A percentile compares a stretch with the other conserved stretches of the same genome.
phyloP scores from a whole-genome alignment of 1,284 basidiomycete species.

The Ceratobasidium sp. region DNA sequence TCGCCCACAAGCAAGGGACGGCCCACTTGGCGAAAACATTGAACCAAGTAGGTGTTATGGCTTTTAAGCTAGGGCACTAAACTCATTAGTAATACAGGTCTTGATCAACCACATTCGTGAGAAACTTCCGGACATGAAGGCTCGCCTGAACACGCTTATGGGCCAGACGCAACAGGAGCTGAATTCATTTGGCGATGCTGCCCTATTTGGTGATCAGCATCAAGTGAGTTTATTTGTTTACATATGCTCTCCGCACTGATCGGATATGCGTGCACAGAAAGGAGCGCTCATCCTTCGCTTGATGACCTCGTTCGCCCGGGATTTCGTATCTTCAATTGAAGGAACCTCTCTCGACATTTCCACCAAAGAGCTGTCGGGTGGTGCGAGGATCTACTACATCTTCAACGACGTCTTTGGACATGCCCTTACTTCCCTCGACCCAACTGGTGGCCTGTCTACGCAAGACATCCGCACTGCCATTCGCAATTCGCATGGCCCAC shows the following conservation, averaged over 20 bases:
- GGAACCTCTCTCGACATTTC: conserved; percentile 98
- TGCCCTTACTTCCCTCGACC: conserved; percentile 90
- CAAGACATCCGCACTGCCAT: conserved; percentile 99
- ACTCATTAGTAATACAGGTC: conserved; percentile 63
- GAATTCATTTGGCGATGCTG: conserved; percentile 94
- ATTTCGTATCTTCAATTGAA: conserved; percentile 97
- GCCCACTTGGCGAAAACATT: conserved; percentile 93
- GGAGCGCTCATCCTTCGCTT: conserved; percentile 89
- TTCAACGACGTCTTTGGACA: conserved; percentile 99
- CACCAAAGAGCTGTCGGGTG: conserved; percentile 98
- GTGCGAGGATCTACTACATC: conserved; percentile 98
- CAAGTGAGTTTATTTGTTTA: conserved; percentile 59
- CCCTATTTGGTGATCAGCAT: conserved; percentile 92
- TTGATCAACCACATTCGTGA: conserved; percentile 98
- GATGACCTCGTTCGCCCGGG: conserved; percentile 99
- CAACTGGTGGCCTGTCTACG: conserved; percentile 89
- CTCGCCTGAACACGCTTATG: conserved; percentile 96
- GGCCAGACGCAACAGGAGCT: conserved; percentile 99
- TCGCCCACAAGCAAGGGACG: conserved; percentile 97
- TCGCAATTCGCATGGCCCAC: conserved; percentile 95
- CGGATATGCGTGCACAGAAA: conserved; percentile 57
- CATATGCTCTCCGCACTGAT: neutral
- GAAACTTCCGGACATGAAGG: conserved; percentile 99
- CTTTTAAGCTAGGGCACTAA: neutral
- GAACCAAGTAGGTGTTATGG: conserved; percentile 74